Evolutionary conservation across 805 yeast genomes (phyloP).

Genomic region (Ogataea henricii): DNA sequence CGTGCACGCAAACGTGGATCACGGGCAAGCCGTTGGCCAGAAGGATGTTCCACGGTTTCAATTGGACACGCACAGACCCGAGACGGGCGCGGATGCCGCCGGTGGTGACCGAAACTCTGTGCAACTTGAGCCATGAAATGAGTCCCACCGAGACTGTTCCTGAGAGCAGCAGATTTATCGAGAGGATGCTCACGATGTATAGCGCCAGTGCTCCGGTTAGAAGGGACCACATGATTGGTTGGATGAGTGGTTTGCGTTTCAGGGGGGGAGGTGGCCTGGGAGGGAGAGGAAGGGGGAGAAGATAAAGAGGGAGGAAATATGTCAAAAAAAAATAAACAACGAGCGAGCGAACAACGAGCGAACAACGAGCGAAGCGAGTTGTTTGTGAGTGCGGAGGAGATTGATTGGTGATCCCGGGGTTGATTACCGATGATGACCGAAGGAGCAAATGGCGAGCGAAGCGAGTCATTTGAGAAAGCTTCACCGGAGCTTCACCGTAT

Average conservation of each 20-base stretch:
- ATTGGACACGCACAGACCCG: slow-evolving; percentile 18
- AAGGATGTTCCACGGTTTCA: slow-evolving; percentile 22
- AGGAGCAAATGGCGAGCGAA: too few relatives aligned
- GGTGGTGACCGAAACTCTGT: slow-evolving; percentile 16
- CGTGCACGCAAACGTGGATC: neutral
- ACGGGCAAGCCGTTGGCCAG: neutral
- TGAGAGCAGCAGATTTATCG: slow-evolving; percentile 19
- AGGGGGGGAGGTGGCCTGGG: neutral
- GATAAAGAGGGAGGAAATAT: too few relatives aligned
- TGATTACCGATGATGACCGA: too few relatives aligned
- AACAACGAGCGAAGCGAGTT: neutral
- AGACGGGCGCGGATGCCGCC: slow-evolving; percentile 11
- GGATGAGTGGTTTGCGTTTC: neutral
- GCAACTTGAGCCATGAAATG: slow-evolving; percentile 28
- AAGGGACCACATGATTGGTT: neutral
- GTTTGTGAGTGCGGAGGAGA: too few relatives aligned
- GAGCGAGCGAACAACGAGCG: neutral
- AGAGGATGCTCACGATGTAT: slow-evolving; percentile 12
- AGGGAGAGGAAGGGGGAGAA: neutral
- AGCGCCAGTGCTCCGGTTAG: slow-evolving; percentile 7
- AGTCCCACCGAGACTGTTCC: slow-evolving; percentile 25
- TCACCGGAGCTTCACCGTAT: too few relatives aligned
- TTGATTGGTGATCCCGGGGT: too few relatives aligned
- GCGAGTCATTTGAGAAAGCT: too few relatives aligned
- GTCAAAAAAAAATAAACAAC: neutral